Conservation (phyloP, 345 rosid genomes). For the Melaleuca quinquenervia region DNA sequence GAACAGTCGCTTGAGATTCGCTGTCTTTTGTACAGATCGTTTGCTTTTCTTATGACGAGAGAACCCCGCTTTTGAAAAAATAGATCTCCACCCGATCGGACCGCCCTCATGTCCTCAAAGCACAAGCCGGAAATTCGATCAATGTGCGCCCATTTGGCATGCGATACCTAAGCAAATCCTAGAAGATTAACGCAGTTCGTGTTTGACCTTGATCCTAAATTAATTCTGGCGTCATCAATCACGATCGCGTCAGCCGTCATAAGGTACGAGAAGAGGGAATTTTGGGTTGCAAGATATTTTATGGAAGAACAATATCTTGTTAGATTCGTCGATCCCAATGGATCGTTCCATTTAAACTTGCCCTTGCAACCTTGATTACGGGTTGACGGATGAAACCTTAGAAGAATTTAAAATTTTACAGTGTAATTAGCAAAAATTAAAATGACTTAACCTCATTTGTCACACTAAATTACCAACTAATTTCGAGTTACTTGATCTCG, state of each 20-base stretch:
- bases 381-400: neutral
- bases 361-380: neutral
- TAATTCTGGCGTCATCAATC: neutral
- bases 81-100: neutral
- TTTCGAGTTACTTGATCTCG: neutral
- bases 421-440: too few relatives aligned
- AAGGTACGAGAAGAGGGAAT: neutral
- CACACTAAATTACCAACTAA: neutral
- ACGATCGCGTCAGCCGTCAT: neutral
- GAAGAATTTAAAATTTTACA: neutral
- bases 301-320: neutral
- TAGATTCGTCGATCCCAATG: neutral
- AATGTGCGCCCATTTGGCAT: neutral
- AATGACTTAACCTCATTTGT: too few relatives aligned
- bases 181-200: neutral
- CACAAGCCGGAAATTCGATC: neutral
- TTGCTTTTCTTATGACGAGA: neutral
- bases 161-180: neutral
- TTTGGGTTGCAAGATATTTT: neutral
- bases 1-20: neutral
- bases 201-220: neutral
- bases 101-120: neutral
- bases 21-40: neutral
- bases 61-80: neutral
- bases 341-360: neutral